Base-by-base conservation (phyloP, 805 yeast genomes). In the Wickerhamomyces pijperi region DNA sequence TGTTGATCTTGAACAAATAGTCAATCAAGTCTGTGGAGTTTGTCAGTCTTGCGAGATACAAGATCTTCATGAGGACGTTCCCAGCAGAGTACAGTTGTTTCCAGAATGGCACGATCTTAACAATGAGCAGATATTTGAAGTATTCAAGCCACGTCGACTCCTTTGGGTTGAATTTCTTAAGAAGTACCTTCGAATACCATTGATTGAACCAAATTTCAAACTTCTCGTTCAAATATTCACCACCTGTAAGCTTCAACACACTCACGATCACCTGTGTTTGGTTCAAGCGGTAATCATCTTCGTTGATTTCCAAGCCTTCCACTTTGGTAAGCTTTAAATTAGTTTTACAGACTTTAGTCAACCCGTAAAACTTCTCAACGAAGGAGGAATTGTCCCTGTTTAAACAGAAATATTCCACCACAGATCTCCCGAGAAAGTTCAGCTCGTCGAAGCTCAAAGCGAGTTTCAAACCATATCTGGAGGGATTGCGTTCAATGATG, bases 321-420 rank as follows among this genome's bases (percentile, higher is more conserved):
- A 46, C 42, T 5, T 52, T 50, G 11, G 58, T 18, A 64, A 72
- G 32, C 52, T 64, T 41, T 54, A 51, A 52, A 32, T 54, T 52
- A 11, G 44, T 46, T 36, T 49, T 43, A 38, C 59, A 56, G 19
- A 65, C 53, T 28, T 94, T 65, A 53, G 86, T 86, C 46, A 90
- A 60, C 2, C 97, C 97, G 54, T 90, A 90, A 54, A 90, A 90
- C 53, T 83, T 82, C 56, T 90, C 97, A 1, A 94, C 85, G 51
- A 90, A 85, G 2, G 92, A 75, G 0, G 94, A 75, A 50, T 84
- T 88, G 85, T 92, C 83, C 36, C 67, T 65, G 38, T 64, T 70
- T 36, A 90, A 57, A 48, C 79, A 83, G 44, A 72, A 68, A 65
- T 76, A 76, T 56, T 92, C 97, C 2, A 90, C 61, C 3, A 70